phyloP scores from a whole-genome alignment of 176 grass and related monocot species.

The Oryza coarctata region DNA sequence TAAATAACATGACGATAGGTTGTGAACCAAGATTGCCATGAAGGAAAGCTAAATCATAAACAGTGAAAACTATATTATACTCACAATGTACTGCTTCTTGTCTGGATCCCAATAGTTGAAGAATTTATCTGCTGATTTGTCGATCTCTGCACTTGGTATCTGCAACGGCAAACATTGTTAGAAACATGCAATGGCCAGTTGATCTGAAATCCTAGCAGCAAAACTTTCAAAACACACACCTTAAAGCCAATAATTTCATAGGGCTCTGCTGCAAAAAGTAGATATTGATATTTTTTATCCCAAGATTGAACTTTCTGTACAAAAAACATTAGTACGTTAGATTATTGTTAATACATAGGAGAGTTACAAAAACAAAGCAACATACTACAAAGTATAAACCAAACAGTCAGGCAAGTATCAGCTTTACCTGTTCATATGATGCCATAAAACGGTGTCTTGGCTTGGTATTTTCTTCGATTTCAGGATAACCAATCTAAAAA shows the following conservation, averaged over 20 bases:
- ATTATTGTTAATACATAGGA: background rate
- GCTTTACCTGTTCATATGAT: conserved; percentile 87
- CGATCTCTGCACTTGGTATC: conserved; percentile 95
- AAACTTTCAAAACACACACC: conserved; percentile 36
- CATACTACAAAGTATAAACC: background rate
- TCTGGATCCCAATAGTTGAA: conserved; percentile 99
- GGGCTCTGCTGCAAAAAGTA: conserved; percentile 90
- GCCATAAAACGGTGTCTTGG: conserved; percentile 97
- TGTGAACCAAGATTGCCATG: background rate
- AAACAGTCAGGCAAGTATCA: conserved; percentile 6
- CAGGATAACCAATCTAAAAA: conserved; percentile 83
- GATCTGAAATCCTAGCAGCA: conserved; percentile 9
- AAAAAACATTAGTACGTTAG: conserved; percentile 21
- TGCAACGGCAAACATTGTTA: conserved; percentile 19
- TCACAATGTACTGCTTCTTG: conserved; percentile 79
- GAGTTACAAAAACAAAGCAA: background rate
- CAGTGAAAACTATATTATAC: conserved; percentile 8
- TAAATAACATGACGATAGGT: background rate
- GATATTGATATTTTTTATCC: conserved; percentile 89
- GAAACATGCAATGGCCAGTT: background rate
- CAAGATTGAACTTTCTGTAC: conserved; percentile 81
- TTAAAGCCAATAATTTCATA: conserved; percentile 90
- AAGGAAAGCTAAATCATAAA: conserved; percentile 7
- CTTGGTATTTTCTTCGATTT: conserved; percentile 93
- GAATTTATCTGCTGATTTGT: conserved; percentile 84